Conservation (phyloP, 2,329 filamentous ascomycete genomes). For the Xylaria sp. region DNA sequence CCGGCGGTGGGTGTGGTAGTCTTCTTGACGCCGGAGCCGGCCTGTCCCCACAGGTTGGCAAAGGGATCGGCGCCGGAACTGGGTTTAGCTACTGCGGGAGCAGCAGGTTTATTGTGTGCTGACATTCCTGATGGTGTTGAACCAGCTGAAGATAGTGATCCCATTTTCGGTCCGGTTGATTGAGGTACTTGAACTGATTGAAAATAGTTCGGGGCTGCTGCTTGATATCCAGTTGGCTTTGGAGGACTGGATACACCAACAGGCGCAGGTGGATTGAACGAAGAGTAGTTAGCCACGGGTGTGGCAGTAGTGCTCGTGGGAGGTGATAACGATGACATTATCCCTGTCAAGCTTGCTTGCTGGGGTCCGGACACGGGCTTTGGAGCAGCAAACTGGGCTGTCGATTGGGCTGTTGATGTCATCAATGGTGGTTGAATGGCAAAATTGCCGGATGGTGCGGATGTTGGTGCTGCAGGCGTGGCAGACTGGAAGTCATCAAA, state of each 20-base stretch:
- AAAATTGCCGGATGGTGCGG: conserved; percentile 56
- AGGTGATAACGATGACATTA: conserved; percentile 86
- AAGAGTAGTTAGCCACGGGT: conserved; percentile 70
- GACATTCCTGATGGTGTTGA: conserved; percentile 51
- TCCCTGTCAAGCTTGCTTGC: conserved; percentile 80
- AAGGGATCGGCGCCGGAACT: conserved; percentile 82
- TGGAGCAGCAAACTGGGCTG: conserved; percentile 79
- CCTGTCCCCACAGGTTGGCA: conserved; percentile 83
- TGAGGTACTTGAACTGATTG: conserved; percentile 72
- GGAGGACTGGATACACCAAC: conserved; percentile 54
- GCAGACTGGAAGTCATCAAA: conserved; percentile 99
- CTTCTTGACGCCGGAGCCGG: conserved; percentile 81
- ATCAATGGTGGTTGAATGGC: conserved; percentile 59
- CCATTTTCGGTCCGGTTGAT: conserved; percentile 47
- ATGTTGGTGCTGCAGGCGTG: conserved; percentile 62
- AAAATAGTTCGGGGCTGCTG: conserved; percentile 91
- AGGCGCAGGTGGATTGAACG: conserved; percentile 63
- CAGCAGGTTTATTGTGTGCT: conserved; percentile 59
- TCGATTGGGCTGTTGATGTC: conserved; percentile 63
- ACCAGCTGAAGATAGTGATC: conserved; percentile 37
- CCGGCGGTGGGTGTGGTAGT: conserved; percentile 69
- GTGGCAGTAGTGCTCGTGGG: conserved; percentile 66
- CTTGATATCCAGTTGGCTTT: conserved; percentile 75
- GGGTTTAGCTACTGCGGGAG: conserved; percentile 61
- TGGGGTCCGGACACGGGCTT: conserved; percentile 87